These are phyloP conservation scores for Trichothecium roseum DNA, from an alignment of 2,329 filamentous ascomycete genomes.

Conservation along the genomic window DNA sequence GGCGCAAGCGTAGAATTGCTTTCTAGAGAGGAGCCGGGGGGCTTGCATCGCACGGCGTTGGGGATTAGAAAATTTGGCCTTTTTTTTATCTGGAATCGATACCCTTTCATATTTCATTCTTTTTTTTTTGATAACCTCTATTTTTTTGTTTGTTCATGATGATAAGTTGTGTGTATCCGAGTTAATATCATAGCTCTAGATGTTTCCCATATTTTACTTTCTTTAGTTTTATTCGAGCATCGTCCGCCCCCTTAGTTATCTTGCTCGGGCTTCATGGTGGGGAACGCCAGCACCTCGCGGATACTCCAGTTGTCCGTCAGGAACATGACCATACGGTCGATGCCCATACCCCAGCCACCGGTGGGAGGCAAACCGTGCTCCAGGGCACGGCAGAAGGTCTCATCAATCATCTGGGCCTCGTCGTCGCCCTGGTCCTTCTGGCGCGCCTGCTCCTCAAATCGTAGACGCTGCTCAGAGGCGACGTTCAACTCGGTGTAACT, in stretches of 20 bases:
- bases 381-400: slow-evolving; percentile 84
- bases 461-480: slow-evolving; percentile 83
- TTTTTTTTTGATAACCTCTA: slow-evolving; percentile 3
- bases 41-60: slow-evolving; percentile 22
- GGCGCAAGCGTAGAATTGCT: slow-evolving; percentile 68
- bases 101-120: slow-evolving; percentile 1
- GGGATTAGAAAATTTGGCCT: slow-evolving; percentile 8
- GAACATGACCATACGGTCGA: slow-evolving; percentile 92
- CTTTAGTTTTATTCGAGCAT: background rate
- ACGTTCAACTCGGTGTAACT: slow-evolving; percentile 86
- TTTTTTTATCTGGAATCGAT: slow-evolving; percentile 3
- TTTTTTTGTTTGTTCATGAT: background rate
- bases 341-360: slow-evolving; percentile 93
- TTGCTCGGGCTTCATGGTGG: slow-evolving; percentile 89
- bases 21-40: slow-evolving; percentile 42
- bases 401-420: slow-evolving; percentile 90
- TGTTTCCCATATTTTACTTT: slow-evolving; percentile 1
- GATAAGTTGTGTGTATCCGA: background rate
- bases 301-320: slow-evolving; percentile 89
- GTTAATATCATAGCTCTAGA: background rate
- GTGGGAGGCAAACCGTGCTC: slow-evolving; percentile 91
- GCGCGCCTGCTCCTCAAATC: slow-evolving; percentile 80
- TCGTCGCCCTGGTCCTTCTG: slow-evolving; percentile 97
- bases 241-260: slow-evolving; percentile 6
- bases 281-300: slow-evolving; percentile 92